These are phyloP conservation scores for Dissophora ornata DNA, from an alignment of 192 early-diverging fungal species.

Conservation along the genomic window DNA sequence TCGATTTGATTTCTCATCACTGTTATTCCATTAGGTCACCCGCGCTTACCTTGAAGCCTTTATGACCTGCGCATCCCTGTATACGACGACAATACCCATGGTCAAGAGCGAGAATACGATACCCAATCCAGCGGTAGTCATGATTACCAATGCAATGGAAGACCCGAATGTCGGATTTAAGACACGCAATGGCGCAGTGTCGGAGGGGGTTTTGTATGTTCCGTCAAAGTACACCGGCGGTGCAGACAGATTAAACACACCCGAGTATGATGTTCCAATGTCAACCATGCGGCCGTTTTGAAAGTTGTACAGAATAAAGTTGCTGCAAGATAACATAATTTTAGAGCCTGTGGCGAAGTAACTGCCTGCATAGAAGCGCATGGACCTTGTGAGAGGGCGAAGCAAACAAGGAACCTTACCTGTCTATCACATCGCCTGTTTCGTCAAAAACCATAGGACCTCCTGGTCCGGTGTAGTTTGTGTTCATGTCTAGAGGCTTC, in stretches of 20 bases:
- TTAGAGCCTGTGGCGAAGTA: too few relatives aligned
- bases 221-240: constrained; percentile 60
- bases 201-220: constrained; percentile 53
- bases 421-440: constrained; percentile 58
- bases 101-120: constrained; percentile 52
- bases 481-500: constrained; percentile 55
- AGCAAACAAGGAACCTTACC: constrained; percentile 27
- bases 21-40: too few relatives aligned
- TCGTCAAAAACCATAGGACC: constrained; percentile 61
- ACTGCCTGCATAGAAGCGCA: too few relatives aligned
- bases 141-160: constrained; percentile 52
- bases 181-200: constrained; percentile 54
- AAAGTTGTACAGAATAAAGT: constrained; percentile 58
- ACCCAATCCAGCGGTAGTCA: constrained; percentile 43
- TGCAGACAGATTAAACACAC: constrained; percentile 45
- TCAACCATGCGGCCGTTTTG: constrained; percentile 43
- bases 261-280: constrained; percentile 56
- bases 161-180: constrained; percentile 58
- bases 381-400: background rate
- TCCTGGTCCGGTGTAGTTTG: constrained; percentile 61
- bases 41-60: constrained; percentile 63
- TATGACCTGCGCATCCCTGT: constrained; percentile 56
- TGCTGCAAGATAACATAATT: too few relatives aligned
- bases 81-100: constrained; percentile 49
- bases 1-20: too few relatives aligned